Base-by-base conservation (phyloP, 192 early-diverging fungal species). In the Coemansia sp. region DNA sequence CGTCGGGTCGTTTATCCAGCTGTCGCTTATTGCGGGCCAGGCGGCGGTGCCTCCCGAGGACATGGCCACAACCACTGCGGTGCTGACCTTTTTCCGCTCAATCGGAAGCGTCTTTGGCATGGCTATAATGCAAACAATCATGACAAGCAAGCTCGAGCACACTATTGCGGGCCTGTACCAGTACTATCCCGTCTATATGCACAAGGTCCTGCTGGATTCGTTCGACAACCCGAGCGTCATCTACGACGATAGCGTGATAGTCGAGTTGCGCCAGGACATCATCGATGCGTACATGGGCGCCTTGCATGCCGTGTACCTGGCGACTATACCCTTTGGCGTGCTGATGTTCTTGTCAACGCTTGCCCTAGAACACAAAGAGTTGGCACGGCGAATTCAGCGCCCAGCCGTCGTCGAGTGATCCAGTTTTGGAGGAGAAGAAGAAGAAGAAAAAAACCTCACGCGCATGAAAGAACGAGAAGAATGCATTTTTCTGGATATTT, bases 1-100 rank as follows among this genome's bases (percentile, higher is more conserved):
- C 12, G 64, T 90, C 8, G 95, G 96, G 20, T 69, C 85, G 23
- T 86, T 88, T 57, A 85, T 95, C 70, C 94, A 94, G 81, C 87
- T 88, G 3, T 81, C 88, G 52, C 71, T 93, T 30, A 80, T 93
- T 15, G 90, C 86, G 6, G 85, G 86, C 35, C 93, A 95, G 83
- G 85, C 89, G 0, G 72, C 86, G 24, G 93, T 92, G 20, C 66
- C 59, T 18, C 66, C 77, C 11, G 64, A 72, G 33, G 84, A 91
- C 20, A 88, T 93, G 68, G 91, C 91, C 16, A 44, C 89, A 26
- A 88, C 85, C 55, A 93, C 92, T 0, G 79, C 90, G 1, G 81
- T 90, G 60, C 70, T 86, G 14, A 86, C 87, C 20, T 94, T 92
- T 45, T 88, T 87, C 73, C 87, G 89, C 39, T 86, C 87, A 20